phyloP scores from a whole-genome alignment of 345 rosid species.

The Physaria fendleri region DNA sequence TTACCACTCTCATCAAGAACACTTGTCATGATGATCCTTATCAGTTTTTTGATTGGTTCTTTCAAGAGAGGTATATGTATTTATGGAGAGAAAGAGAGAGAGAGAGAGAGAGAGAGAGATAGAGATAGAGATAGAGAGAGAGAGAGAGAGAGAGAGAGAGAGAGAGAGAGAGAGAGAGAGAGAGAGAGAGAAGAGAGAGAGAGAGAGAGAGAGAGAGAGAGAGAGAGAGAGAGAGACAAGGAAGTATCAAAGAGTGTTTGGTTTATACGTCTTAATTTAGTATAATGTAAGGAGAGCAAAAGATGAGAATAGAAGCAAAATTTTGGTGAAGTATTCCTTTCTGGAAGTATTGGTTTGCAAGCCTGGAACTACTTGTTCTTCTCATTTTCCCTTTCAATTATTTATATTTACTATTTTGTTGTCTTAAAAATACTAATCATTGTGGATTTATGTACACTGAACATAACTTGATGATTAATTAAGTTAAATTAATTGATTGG shows the following conservation, averaged over 20 bases:
- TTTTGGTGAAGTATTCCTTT: slow-evolving; percentile 40
- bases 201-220: too few relatives aligned
- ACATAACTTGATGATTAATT: slow-evolving; percentile 17
- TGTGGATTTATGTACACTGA: slow-evolving; percentile 26
- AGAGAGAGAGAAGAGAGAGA: too few relatives aligned
- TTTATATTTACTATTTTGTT: neutral
- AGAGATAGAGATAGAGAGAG: too few relatives aligned
- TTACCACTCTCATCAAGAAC: slow-evolving; percentile 26
- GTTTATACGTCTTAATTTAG: slow-evolving; percentile 22
- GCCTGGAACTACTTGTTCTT: slow-evolving; percentile 38
- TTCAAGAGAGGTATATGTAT: slow-evolving; percentile 7
- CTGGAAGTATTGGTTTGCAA: slow-evolving; percentile 39
- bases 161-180: too few relatives aligned
- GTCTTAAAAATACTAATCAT: slow-evolving; percentile 10
- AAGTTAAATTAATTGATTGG: slow-evolving; percentile 14
- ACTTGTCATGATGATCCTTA: slow-evolving; percentile 33
- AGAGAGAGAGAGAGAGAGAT: too few relatives aligned
- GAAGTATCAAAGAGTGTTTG: slow-evolving; percentile 24
- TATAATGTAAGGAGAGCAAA: slow-evolving; percentile 22
- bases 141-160: too few relatives aligned
- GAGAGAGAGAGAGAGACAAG: too few relatives aligned
- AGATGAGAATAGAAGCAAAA: slow-evolving; percentile 34
- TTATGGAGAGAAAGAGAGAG: too few relatives aligned
- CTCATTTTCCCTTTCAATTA: slow-evolving; percentile 12
- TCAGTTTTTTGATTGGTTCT: neutral